These are phyloP conservation scores for Olyra latifolia DNA, from an alignment of 176 grass and related monocot species.

Conservation along the genomic window DNA sequence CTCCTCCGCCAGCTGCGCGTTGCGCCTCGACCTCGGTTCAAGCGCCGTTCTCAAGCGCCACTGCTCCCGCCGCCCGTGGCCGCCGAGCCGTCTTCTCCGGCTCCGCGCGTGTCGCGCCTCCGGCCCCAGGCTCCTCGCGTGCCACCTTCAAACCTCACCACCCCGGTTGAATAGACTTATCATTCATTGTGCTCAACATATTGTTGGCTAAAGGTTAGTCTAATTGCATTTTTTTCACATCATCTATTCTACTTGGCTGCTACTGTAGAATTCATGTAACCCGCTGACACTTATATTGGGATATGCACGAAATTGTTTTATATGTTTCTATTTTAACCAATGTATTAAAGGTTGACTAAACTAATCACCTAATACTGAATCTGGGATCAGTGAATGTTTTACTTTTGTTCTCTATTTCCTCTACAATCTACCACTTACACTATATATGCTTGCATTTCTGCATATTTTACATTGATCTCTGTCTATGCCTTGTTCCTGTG, in stretches of 20 bases:
- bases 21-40: too few species aligned
- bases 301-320: not conserved
- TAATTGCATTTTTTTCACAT: not conserved
- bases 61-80: too few species aligned
- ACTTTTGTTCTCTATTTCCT: not conserved
- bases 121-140: too few species aligned
- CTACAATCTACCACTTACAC: not conserved
- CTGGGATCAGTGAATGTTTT: not conserved
- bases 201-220: not conserved
- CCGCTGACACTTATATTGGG: not conserved
- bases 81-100: too few species aligned
- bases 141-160: too few species aligned
- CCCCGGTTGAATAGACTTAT: too few species aligned
- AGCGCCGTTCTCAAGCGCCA: too few species aligned
- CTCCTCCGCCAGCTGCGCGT: too few species aligned
- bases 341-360: not conserved
- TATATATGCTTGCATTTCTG: not conserved
- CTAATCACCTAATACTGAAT: not conserved
- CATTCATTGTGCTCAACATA: not conserved
- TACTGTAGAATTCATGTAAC: conserved; percentile 12
- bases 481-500: not conserved
- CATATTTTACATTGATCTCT: not conserved
- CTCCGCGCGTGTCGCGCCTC: too few species aligned
- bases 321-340: not conserved
- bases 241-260: conserved; percentile 4